Conservation (phyloP, 75 land plant species). For the Cunninghamia lanceolata region DNA sequence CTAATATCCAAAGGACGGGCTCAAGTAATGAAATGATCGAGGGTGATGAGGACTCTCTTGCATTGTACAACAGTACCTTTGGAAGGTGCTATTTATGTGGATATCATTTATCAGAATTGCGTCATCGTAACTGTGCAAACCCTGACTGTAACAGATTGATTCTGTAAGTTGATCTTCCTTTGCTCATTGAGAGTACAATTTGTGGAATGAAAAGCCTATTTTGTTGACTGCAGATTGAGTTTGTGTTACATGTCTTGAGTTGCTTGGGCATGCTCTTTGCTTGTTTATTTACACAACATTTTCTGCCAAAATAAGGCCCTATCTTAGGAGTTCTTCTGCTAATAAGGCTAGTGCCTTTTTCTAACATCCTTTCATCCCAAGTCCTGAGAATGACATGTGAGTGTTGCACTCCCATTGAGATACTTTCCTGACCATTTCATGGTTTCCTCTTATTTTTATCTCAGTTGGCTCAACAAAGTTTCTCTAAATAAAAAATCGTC, state of each 20-base stretch:
- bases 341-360: background rate
- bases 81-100: constrained; percentile 69
- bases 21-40: background rate
- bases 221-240: background rate
- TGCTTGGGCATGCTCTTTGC: background rate
- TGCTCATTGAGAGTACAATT: too few species aligned
- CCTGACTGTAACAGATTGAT: constrained; percentile 82
- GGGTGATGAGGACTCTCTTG: background rate
- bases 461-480: background rate
- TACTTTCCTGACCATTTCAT: background rate
- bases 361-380: background rate
- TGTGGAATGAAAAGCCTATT: background rate
- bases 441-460: background rate
- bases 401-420: background rate
- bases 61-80: constrained; percentile 15
- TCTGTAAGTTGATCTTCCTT: constrained; percentile 52
- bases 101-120: constrained; percentile 42
- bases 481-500: background rate
- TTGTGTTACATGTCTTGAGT: background rate
- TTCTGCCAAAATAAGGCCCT: background rate
- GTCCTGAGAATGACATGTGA: background rate
- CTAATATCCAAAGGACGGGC: background rate
- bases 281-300: too few species aligned
- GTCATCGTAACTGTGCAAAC: constrained; percentile 94
- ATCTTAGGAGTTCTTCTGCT: background rate